phyloP scores from a whole-genome alignment of 768 basidiomycete species.

The Grammothele lineata region DNA sequence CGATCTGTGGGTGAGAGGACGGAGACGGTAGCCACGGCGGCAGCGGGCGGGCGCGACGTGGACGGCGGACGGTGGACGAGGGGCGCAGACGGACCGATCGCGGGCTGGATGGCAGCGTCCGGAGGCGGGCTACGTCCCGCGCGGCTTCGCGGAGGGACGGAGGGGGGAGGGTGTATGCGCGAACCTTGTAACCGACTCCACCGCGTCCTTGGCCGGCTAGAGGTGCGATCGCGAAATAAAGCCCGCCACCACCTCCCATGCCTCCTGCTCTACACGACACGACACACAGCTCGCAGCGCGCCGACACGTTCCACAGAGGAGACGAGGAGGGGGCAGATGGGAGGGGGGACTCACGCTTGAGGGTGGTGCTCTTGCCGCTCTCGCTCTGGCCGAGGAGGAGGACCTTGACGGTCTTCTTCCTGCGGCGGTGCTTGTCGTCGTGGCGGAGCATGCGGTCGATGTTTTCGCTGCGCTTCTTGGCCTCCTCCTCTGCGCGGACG shows the following conservation, averaged over 20 bases:
- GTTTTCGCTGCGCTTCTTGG: conserved; percentile 66
- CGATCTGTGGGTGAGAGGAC: conserved; percentile 11
- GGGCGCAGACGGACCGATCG: too few relatives aligned
- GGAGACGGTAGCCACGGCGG: conserved; percentile 5
- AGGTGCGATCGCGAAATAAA: too few relatives aligned
- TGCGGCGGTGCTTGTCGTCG: conserved; percentile 52
- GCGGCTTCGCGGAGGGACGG: background rate
- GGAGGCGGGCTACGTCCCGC: too few relatives aligned
- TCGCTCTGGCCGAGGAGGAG: conserved; percentile 85
- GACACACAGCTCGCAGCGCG: background rate
- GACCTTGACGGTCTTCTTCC: conserved; percentile 65
- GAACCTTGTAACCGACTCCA: conserved; percentile 8
- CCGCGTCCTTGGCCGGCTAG: too few relatives aligned
- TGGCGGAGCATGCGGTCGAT: conserved; percentile 83
- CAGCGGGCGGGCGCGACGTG: too few relatives aligned
- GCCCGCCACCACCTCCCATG: too few relatives aligned
- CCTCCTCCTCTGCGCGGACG: conserved; percentile 63
- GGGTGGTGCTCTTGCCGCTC: conserved; percentile 84
- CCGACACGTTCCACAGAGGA: background rate
- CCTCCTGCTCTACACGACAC: too few relatives aligned
- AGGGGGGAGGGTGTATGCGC: background rate
- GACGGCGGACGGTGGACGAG: too few relatives aligned
- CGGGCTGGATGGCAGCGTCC: too few relatives aligned
- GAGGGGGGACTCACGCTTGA: conserved; percentile 67
- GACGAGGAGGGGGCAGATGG: background rate